These are phyloP conservation scores for Mortierella antarctica DNA, from an alignment of 192 early-diverging fungal genomes.

Conservation along the genomic window DNA sequence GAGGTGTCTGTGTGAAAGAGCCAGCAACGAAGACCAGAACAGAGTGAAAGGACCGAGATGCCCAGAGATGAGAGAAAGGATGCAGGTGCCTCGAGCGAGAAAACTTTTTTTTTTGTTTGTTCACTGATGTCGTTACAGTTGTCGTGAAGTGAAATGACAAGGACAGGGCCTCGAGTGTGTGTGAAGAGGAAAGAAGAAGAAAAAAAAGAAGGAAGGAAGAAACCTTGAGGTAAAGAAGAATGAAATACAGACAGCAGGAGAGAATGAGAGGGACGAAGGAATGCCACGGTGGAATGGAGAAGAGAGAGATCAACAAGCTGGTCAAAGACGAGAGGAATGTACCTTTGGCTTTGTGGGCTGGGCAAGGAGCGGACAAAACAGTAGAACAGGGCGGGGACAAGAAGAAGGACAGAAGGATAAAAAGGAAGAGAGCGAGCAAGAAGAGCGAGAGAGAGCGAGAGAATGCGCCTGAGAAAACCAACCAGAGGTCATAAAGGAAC, in stretches of 20 bases:
- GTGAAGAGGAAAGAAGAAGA: constrained; percentile 1
- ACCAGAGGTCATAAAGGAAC: neutral
- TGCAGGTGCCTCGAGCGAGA: neutral
- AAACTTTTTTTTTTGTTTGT: too few relatives aligned
- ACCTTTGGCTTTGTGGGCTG: too few relatives aligned
- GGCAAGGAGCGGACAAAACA: too few relatives aligned
- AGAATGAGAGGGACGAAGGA: neutral
- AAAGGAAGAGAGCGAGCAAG: neutral
- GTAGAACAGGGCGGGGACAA: neutral
- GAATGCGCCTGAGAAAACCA: neutral
- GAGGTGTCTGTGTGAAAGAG: constrained; percentile 3
- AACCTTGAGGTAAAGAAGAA: neutral
- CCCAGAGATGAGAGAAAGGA: neutral
- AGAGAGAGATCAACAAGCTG: neutral
- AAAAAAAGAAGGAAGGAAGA: constrained; percentile 5
- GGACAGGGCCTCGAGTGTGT: neutral
- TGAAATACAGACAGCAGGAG: neutral
- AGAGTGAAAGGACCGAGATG: constrained; percentile 2
- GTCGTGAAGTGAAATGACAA: neutral
- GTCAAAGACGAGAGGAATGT: neutral
- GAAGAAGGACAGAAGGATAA: neutral
- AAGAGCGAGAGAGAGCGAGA: neutral
- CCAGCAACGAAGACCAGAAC: neutral
- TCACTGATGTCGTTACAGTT: too few relatives aligned
- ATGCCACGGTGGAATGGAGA: too few relatives aligned